Evolutionary conservation across 1,139 yeast species (phyloP), one percentile per base, ranked within the genome.

Genomic region (Nematodospora anomalae): DNA sequence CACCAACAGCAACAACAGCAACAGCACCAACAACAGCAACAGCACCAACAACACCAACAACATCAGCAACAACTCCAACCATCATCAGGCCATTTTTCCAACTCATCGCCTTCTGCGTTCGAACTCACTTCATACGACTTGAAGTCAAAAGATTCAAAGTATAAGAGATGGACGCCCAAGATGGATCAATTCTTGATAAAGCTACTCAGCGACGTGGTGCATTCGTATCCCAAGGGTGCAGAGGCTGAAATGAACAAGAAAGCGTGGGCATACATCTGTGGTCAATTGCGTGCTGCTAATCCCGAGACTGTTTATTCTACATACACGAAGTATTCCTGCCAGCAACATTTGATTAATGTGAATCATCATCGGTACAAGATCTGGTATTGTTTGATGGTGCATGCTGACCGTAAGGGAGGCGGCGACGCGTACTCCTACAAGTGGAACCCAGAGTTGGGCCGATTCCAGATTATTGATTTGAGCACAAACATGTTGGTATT

Each of bases 241-340:
- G 58, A 52, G 12, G 55, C 67, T 1, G 60, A 54, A 38, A 58
- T 65, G 62, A 58, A 60, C 12, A 67, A 67, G 40, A 62, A 61
- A 38, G 62, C 63, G 6, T 67, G 73, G 73, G 60, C 60, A 3
- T 66, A 65, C 42, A 62, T 67, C 10, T 62, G 69, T 29, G 64
- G 67, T 16, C 66, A 62, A 35, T 49, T 67, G 33, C 42, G 73
- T 26, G 53, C 57, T 10, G 68, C 66, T 7, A 66, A 67, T 41
- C 72, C 72, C 1, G 64, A 64, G 36, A 64, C 72, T 0, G 72
- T 66, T 3, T 67, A 67, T 43, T 63, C 70, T 5, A 67, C 73
- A 2, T 67, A 66, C 38, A 67, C 73, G 16, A 67, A 67, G 40
- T 67, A 65, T 40, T 64, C 71, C 4, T 64, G 71, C 37, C 68